A percentile compares a stretch with the other conserved stretches of the same genome.
phyloP scores from a whole-genome alignment of 1,139 yeast species.

The Yamadazyma sp. region DNA sequence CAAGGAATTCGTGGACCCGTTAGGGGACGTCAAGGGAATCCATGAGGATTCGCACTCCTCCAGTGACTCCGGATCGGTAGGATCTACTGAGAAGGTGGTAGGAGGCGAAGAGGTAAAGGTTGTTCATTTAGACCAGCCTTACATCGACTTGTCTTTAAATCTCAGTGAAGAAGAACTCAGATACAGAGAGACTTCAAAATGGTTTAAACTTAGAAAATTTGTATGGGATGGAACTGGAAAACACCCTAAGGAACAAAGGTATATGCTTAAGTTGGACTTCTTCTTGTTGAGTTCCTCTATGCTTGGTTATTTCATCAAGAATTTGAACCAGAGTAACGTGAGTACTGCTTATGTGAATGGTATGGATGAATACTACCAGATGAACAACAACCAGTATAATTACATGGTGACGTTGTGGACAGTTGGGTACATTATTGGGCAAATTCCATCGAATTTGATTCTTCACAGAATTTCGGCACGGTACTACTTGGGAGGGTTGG shows the following conservation, averaged over 20 bases:
- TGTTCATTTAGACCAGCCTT: constrained; percentile 14
- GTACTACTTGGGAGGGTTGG: no score
- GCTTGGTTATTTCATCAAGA: no score
- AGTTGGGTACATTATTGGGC: no score
- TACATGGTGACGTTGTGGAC: no score
- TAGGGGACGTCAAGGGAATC: no score
- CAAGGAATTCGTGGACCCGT: no score
- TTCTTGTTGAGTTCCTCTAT: constrained; percentile 41
- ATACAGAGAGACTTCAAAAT: constrained; percentile 21
- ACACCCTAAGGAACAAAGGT: constrained; percentile 42
- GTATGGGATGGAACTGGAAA: constrained; percentile 55
- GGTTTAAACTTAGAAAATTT: constrained; percentile 30
- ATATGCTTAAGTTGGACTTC: constrained; percentile 43
- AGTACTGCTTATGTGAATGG: constrained; percentile 51
- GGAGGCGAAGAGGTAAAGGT: constrained; percentile 45
- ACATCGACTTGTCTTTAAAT: constrained; percentile 29
- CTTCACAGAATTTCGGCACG: no score
- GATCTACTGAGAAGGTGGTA: neutral
- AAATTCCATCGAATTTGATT: no score
- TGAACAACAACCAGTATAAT: no score
- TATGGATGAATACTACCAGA: neutral
- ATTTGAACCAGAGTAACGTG: no score
- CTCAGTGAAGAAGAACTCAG: constrained; percentile 31
- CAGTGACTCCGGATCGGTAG: neutral
- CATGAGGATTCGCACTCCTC: no score